Base-by-base conservation (phyloP, 768 basidiomycete genomes). In the Amanita exitialis region DNA sequence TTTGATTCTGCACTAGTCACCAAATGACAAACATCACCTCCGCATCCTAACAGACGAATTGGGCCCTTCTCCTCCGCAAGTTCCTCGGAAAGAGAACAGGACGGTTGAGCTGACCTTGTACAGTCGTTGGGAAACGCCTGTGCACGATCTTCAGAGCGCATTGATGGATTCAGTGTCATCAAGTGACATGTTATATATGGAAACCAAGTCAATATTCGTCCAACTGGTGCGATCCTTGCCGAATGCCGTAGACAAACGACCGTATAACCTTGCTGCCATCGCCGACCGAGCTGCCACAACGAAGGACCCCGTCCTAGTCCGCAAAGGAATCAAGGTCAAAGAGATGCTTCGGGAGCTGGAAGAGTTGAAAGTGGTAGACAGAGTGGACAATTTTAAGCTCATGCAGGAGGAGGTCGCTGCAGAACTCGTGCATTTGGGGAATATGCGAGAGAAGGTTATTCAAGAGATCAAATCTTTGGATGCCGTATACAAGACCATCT, bases 101-200 rank as follows among this genome's bases (percentile, higher is more conserved):
- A 84, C 94, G 1, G 80, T 99, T 50, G 94, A 98, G 60, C 73
- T 99, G 32, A 80, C 82, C 37, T 70, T 99, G 8, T 99, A 95
- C 71, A 93, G 90, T 58, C 92, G 96, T 15, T 99, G 96, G 96
- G 96, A 99, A 71, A 97, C 93, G 7, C 95, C 96, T 1, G 90
- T 99, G 42, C 96, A 98, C 59, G 96, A 99, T 63, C 84, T 98
- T 42, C 90, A 95, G 56, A 94, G 86, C 39, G 91, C 95, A 1
- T 78, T 99, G 52, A 93, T 98, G 85, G 93, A 94, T 66, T 90
- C 91, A 21, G 87, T 99, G 25, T 97, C 96, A 20, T 92, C 93
- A 41, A 88, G 88, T 63, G 96, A 99, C 69, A 95, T 99, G 82
- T 80, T 98, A 27, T 99, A 98, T 73, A 97, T 98, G 93, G 96